These are phyloP conservation scores for Neocucurbitaria cava DNA, from an alignment of 2,329 filamentous ascomycete species.

Conservation along the genomic window DNA sequence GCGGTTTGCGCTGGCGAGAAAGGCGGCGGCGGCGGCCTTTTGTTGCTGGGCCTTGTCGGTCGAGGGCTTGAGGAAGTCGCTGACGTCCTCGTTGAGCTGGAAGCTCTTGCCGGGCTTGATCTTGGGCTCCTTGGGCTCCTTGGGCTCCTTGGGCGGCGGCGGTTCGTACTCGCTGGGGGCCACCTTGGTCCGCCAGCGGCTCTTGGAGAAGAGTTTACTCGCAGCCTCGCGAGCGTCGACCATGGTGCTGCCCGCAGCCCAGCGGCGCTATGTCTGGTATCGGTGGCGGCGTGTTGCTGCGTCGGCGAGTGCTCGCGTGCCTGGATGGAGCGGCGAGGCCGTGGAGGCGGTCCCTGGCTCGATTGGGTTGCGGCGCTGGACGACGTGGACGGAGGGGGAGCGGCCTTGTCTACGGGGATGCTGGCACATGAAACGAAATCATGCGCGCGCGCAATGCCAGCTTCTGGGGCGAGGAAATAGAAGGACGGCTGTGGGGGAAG, in stretches of 20 bases:
- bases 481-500: background rate
- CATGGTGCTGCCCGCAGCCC: conserved; percentile 31
- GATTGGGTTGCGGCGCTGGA: conserved; percentile 1
- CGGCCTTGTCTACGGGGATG: background rate
- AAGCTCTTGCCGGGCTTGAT: conserved; percentile 33
- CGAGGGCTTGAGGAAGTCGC: conserved; percentile 65
- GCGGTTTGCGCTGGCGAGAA: conserved; percentile 36
- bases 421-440: conserved; percentile 1
- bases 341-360: conserved; percentile 1
- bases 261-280: background rate
- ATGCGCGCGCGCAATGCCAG: background rate
- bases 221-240: conserved; percentile 38
- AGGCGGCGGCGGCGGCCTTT: conserved; percentile 34
- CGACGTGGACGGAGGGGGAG: background rate
- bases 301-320: conserved; percentile 9
- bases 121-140: conserved; percentile 34
- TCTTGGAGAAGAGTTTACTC: conserved; percentile 50
- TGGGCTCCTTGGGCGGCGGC: conserved; percentile 30
- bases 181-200: conserved; percentile 60
- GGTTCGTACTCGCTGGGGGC: conserved; percentile 46
- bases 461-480: background rate
- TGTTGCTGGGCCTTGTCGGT: conserved; percentile 52
- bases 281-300: background rate
- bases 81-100: conserved; percentile 56
- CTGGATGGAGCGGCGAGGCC: background rate